These are phyloP conservation scores for Monilinia aucupariae DNA, from an alignment of 2,329 filamentous ascomycete species.

Conservation along the genomic window DNA sequence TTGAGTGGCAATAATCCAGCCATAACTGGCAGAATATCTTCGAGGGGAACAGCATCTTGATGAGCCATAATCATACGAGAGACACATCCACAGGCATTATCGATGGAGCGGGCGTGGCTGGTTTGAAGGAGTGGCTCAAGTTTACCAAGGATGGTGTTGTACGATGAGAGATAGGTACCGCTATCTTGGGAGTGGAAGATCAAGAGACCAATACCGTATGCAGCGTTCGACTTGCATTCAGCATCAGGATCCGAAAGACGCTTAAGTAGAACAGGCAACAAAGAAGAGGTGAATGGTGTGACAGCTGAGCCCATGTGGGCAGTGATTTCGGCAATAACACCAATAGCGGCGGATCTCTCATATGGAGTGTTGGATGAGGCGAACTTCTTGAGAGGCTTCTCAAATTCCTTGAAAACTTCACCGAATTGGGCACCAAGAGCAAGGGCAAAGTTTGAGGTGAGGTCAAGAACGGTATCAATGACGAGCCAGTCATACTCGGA, in stretches of 20 bases:
- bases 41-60: slow-evolving; percentile 73
- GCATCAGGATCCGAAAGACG: slow-evolving; percentile 83
- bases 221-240: slow-evolving; percentile 91
- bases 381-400: slow-evolving; percentile 85
- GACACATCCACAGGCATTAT: slow-evolving; percentile 90
- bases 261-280: slow-evolving; percentile 78
- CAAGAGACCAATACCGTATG: slow-evolving; percentile 83
- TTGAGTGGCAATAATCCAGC: slow-evolving; percentile 76
- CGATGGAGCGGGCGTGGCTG: slow-evolving; percentile 73
- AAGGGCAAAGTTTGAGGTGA: slow-evolving; percentile 75
- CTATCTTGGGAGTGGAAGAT: slow-evolving; percentile 72
- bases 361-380: slow-evolving; percentile 78
- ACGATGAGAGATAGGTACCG: slow-evolving; percentile 66
- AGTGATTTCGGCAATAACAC: slow-evolving; percentile 86
- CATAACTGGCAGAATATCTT: slow-evolving; percentile 75
- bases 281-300: slow-evolving; percentile 69
- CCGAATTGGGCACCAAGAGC: slow-evolving; percentile 76
- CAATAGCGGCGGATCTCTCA: slow-evolving; percentile 85
- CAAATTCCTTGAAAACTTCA: slow-evolving; percentile 92
- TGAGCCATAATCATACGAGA: slow-evolving; percentile 88
- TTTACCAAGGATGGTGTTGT: slow-evolving; percentile 73
- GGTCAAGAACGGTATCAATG: slow-evolving; percentile 89
- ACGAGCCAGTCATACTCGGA: slow-evolving; percentile 98
- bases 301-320: slow-evolving; percentile 77
- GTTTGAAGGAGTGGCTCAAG: slow-evolving; percentile 79